Percentiles rank a stretch among this genome's conserved stretches.
Conservation (phyloP, 164 flowering plant species). For the grape (Vitis vinifera) region DNA sequence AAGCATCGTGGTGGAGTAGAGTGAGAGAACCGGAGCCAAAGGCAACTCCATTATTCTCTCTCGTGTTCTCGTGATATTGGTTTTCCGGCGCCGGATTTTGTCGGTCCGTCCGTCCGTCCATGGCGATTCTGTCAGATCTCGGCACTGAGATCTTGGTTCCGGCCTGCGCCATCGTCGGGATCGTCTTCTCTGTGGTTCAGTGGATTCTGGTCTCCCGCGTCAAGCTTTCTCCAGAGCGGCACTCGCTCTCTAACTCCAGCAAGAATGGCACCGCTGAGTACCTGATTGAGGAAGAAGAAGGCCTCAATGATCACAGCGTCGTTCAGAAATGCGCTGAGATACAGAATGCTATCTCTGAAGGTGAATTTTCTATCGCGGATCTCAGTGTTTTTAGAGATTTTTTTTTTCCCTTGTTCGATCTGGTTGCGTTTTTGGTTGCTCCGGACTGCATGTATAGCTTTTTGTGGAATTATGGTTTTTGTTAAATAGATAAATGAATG, state of each 20-base stretch:
- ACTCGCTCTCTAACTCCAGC: constrained; percentile 12
- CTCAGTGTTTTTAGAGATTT: neutral
- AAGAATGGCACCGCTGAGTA: constrained; percentile 49
- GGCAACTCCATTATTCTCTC: neutral
- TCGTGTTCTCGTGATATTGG: neutral
- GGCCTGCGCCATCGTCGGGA: constrained; percentile 58
- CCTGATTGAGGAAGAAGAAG: constrained; percentile 70
- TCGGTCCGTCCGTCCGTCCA: constrained; percentile 4
- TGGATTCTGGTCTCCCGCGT: constrained; percentile 53
- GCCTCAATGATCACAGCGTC: constrained; percentile 59
- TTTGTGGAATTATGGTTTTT: neutral
- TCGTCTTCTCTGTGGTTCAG: constrained; percentile 51
- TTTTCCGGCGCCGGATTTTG: no score
- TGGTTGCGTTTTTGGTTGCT: neutral
- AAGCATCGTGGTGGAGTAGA: no score
- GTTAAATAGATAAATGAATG: no score
- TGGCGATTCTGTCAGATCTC: constrained; percentile 55
- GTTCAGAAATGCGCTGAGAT: constrained; percentile 66
- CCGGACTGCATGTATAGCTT: neutral
- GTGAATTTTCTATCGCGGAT: constrained; percentile 16
- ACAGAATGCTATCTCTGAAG: constrained; percentile 69
- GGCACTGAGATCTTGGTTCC: constrained; percentile 56
- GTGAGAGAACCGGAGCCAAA: no score
- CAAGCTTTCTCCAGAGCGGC: constrained; percentile 40
- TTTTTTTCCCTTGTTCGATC: neutral